Base-by-base conservation (phyloP, 805 yeast species). In the Aciculoconidium aculeatum region DNA sequence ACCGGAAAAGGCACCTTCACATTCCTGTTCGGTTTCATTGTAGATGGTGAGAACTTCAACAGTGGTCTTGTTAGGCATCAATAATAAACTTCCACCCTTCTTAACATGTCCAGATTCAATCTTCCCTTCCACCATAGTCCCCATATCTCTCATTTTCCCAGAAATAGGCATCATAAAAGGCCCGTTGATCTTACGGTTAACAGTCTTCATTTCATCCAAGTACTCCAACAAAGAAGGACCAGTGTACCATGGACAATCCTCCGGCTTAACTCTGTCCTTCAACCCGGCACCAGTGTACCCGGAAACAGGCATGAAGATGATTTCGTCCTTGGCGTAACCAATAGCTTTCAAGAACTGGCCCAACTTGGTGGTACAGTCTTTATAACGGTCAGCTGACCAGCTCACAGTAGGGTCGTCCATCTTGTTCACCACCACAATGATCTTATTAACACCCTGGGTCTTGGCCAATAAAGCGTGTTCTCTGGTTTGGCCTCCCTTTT, bases 401-500 rank as follows among this genome's bases (percentile, higher is more conserved):
- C 59, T 61, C 26, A 92, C 99, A 28, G 98, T 92, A 27, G 95
- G 82, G 54, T 92, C 99, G 64, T 92, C 99, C 97, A 92, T 90
- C 75, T 92, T 92, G 70, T 92, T 92, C 45, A 90, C 87, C 31
- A 83, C 96, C 35, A 90, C 96, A 41, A 92, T 70, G 58, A 90
- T 74, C 58, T 80, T 82, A 70, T 90, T 86, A 39, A 90, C 96
- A 66, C 98, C 98, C 65, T 90, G 97, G 30, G 96, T 92, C 71
- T 90, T 92, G 39, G 98, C 98, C 55, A 90, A 71, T 37, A 90
- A 68, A 8, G 97, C 97, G 54, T 90, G 98, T 72, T 88, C 97
- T 67, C 96, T 80, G 20, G 97, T 88, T 68, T 90, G 98, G 45
- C 98, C 98, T 51, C 97, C 97, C 60, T 87, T 85, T 69, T 90